Conservation (phyloP, 2,329 filamentous ascomycete species). For the Clonostachys solani region DNA sequence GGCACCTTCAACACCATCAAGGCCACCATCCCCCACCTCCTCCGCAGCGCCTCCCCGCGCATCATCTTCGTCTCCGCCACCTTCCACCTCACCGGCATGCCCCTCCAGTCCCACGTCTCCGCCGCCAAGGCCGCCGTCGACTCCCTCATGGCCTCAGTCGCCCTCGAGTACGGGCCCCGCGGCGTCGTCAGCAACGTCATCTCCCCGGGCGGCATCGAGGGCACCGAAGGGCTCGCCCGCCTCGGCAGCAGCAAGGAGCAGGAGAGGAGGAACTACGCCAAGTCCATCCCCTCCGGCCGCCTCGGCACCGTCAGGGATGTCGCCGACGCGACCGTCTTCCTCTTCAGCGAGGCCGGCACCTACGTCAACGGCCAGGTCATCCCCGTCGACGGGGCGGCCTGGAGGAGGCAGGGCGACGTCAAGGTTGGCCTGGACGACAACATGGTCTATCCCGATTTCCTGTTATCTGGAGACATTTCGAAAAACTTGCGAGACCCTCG, state of each 20-base stretch:
- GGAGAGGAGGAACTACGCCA: conserved; percentile 24
- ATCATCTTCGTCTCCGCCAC: conserved; percentile 89
- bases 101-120: conserved; percentile 83
- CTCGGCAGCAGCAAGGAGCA: conserved; percentile 37
- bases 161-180: conserved; percentile 84
- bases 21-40: conserved; percentile 78
- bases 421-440: conserved; percentile 39
- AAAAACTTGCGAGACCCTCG: conserved; percentile 23
- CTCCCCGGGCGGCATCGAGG: conserved; percentile 78
- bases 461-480: conserved; percentile 26
- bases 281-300: conserved; percentile 66
- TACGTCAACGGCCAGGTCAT: conserved; percentile 82
- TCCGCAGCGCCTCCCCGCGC: conserved; percentile 71
- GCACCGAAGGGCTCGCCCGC: conserved; percentile 76
- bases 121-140: conserved; percentile 92
- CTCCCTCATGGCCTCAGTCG: conserved; percentile 72
- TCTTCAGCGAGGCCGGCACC: conserved; percentile 82
- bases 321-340: conserved; percentile 83
- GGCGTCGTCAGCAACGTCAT: conserved; percentile 88
- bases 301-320: conserved; percentile 82
- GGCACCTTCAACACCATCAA: conserved; percentile 95
- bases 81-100: conserved; percentile 83
- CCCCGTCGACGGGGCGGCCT: conserved; percentile 64
- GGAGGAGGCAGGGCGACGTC: conserved; percentile 44
- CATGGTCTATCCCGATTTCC: conserved; percentile 50